Conservation (phyloP, 257 asterid species). For the Solanum chaucha region DNA sequence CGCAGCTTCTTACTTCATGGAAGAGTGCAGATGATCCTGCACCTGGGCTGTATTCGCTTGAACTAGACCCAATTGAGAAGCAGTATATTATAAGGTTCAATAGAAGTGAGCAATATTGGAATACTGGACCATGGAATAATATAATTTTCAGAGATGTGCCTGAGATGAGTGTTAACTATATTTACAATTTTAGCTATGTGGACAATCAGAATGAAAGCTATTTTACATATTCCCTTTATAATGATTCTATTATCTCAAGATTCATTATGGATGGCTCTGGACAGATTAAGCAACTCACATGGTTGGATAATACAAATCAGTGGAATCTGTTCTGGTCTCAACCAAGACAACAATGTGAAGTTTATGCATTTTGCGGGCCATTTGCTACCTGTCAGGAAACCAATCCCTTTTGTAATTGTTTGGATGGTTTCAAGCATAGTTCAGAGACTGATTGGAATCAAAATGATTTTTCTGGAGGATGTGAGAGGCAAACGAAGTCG, state of each 20-base stretch:
- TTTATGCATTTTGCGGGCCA: constrained; percentile 37
- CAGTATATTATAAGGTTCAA: constrained; percentile 52
- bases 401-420: constrained; percentile 28
- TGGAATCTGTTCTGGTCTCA: constrained; percentile 37
- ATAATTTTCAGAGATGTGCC: constrained; percentile 46
- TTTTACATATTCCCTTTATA: constrained; percentile 20
- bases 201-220: constrained; percentile 24
- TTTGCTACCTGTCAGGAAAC: constrained; percentile 24
- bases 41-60: constrained; percentile 56
- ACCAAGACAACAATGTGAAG: constrained; percentile 34
- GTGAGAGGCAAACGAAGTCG: constrained; percentile 14
- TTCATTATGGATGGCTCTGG: constrained; percentile 35
- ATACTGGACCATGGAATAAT: constrained; percentile 63
- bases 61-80: constrained; percentile 27
- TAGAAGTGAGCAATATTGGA: constrained; percentile 35
- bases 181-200: constrained; percentile 19
- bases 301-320: constrained; percentile 7
- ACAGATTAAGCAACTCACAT: constrained; percentile 23
- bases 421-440: constrained; percentile 16
- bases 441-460: constrained; percentile 17
- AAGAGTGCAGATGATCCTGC: constrained; percentile 68
- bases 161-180: constrained; percentile 18
- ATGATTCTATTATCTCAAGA: constrained; percentile 10
- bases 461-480: constrained; percentile 37
- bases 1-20: constrained; percentile 65